Percentiles rank a stretch among this genome's conserved stretches.
These are phyloP conservation scores for Nannizziopsis arthrosporioides DNA, from an alignment of 2,329 filamentous ascomycete species.

Conservation along the genomic window DNA sequence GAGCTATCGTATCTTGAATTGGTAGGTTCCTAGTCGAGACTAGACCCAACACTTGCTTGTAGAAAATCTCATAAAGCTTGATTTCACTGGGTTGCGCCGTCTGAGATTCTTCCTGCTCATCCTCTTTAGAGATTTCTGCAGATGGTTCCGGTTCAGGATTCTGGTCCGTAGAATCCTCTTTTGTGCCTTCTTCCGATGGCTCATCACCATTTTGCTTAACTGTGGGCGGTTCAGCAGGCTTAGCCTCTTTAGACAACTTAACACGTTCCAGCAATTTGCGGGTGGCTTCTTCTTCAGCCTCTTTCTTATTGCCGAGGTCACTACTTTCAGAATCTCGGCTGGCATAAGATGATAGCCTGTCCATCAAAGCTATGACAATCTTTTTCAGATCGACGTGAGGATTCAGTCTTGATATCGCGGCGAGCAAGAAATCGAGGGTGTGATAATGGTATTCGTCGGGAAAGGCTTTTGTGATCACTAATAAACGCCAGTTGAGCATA, in stretches of 20 bases:
- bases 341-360: conserved; percentile 87
- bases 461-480: conserved; percentile 95
- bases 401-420: conserved; percentile 82
- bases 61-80: conserved; percentile 93
- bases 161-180: conserved; percentile 11
- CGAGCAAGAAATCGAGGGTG: conserved; percentile 88
- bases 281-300: conserved; percentile 75
- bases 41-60: conserved; percentile 85
- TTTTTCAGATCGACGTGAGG: conserved; percentile 96
- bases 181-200: conserved; percentile 26
- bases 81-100: conserved; percentile 47
- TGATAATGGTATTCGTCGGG: conserved; percentile 97
- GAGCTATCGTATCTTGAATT: conserved; percentile 86
- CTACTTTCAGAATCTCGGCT: conserved; percentile 66
- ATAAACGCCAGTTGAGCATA: conserved; percentile 18
- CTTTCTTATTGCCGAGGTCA: conserved; percentile 58
- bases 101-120: conserved; percentile 31
- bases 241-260: conserved; percentile 40
- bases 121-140: conserved; percentile 17
- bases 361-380: conserved; percentile 97
- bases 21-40: conserved; percentile 83
- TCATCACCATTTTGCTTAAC: conserved; percentile 25
- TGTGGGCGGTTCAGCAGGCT: conserved; percentile 15
- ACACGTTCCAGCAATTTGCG: conserved; percentile 66
- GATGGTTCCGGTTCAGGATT: conserved; percentile 10